A percentile compares a stretch with the other conserved stretches of the same genome.
Conservation (phyloP, 2,329 filamentous ascomycete species). For the Lachnellula suecica region DNA sequence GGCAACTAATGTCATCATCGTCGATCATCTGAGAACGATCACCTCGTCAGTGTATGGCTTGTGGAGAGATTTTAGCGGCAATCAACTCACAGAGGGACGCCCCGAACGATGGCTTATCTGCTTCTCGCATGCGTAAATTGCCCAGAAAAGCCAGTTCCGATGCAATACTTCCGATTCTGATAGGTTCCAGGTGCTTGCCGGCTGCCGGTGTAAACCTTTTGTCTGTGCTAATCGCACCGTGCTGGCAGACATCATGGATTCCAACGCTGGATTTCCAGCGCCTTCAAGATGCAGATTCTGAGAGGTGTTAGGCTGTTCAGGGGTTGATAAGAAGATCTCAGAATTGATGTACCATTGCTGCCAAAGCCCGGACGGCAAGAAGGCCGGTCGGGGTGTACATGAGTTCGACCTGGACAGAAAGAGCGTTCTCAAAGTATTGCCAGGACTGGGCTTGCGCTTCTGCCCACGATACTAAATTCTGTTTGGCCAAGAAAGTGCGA, state of each 20-base stretch:
- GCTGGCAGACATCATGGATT: neutral
- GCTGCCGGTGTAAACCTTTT: neutral
- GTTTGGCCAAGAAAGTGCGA: neutral
- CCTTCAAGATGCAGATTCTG: neutral
- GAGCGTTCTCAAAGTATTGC: neutral
- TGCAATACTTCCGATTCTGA: constrained; percentile 3
- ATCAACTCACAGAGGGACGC: constrained; percentile 19
- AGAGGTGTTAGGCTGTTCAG: neutral
- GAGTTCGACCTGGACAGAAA: neutral
- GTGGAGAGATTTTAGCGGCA: neutral
- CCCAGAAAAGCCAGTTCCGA: constrained; percentile 22
- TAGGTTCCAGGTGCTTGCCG: neutral
- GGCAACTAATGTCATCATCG: constrained; percentile 18
- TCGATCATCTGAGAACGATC: too few species aligned
- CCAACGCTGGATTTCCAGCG: neutral
- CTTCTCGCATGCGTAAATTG: constrained; percentile 20
- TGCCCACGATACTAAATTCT: neutral
- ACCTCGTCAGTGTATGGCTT: too few species aligned
- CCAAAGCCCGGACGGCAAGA: neutral
- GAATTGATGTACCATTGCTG: neutral
- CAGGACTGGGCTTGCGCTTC: neutral
- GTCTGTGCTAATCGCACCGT: neutral
- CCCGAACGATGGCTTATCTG: constrained; percentile 18
- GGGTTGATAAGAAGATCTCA: neutral
- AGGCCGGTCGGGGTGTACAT: neutral